Percentiles rank a stretch among this genome's conserved stretches.
Conservation (phyloP, 2,329 filamentous ascomycete species). For the Clarireedia hainanense region DNA sequence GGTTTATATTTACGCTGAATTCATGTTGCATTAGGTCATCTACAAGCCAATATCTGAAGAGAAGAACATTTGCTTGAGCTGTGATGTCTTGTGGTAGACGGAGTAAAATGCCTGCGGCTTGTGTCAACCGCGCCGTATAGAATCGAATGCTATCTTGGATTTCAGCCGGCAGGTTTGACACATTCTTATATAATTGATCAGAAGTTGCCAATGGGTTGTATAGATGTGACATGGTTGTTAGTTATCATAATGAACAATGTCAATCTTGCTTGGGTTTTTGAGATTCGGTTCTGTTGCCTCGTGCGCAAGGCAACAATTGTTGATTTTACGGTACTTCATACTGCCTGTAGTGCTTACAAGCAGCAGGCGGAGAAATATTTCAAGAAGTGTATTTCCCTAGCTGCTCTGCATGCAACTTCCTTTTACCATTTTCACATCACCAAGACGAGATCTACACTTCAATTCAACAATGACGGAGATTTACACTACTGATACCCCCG, state of each 20-base stretch:
- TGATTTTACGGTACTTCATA: background rate
- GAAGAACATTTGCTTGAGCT: conserved; percentile 74
- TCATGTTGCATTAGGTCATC: conserved; percentile 48
- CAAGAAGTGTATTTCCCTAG: background rate
- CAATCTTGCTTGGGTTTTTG: background rate
- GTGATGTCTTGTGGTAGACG: conserved; percentile 79
- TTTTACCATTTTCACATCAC: background rate
- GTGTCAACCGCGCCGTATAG: conserved; percentile 64
- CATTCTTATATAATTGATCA: conserved; percentile 56
- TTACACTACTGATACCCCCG: conserved; percentile 10
- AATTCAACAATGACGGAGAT: background rate
- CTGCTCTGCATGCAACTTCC: background rate
- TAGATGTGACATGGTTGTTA: conserved; percentile 48
- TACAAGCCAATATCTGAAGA: conserved; percentile 70
- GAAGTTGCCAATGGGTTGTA: conserved; percentile 65
- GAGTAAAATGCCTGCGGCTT: conserved; percentile 73
- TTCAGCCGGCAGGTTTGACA: conserved; percentile 54
- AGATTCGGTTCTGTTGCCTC: conserved; percentile 12
- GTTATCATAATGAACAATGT: background rate
- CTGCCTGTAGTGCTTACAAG: background rate
- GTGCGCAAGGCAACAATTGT: conserved; percentile 20
- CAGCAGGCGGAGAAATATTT: background rate
- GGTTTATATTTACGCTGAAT: conserved; percentile 33
- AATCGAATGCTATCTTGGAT: conserved; percentile 66
- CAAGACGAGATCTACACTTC: background rate